Evolutionary conservation across 192 early-diverging fungal species (phyloP), one percentile per base, ranked within the genome.

Genomic region (Entomortierella lignicola): DNA sequence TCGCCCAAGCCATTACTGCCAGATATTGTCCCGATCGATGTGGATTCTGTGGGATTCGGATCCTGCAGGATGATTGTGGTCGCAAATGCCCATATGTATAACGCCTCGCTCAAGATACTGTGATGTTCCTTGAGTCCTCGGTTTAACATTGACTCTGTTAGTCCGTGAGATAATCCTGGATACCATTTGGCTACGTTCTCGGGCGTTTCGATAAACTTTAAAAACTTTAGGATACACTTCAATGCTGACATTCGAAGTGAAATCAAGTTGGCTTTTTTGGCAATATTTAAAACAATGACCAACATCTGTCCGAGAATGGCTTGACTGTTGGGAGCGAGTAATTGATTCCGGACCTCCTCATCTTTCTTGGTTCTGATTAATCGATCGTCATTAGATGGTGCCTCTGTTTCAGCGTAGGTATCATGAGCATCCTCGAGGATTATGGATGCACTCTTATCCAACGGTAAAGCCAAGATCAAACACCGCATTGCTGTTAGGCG

Each of bases 111-210:
- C 47, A 69, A n/a, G 11, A 79, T 57, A 11, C 52, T 39, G 26
- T 79, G 75, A 42, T 70, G 44, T 48, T 79, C 75, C 43, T 79
- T 79, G 17, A 65, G 54, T 60, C 75, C 75, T 2, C 75, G 66
- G 20, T 48, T 57, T 31, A 55, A n/a, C 52, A 70, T 70, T 0
- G 55, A 48, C 20, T 65, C 63, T 7, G 56, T 60, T 17, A 79
- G 29, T 7, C 75, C 68, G 12, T 56, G 50, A 0, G 60, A 23
- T 25, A 79, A 23, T 44, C 75, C 75, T 21, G 75, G 75, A 53
- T 70, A 53, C 67, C 68, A 70, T 2, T 34, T 47, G 1, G 56
- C 55, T 5, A 79, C 30, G 1, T 56, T 42, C 18, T 53, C 44
- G 17, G 75, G 75, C 0, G 75, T 60, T 18, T 59, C 62, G 31